These are phyloP conservation scores for Entonaema liquescens DNA, from an alignment of 495 filamentous ascomycete species.

Conservation along the genomic window DNA sequence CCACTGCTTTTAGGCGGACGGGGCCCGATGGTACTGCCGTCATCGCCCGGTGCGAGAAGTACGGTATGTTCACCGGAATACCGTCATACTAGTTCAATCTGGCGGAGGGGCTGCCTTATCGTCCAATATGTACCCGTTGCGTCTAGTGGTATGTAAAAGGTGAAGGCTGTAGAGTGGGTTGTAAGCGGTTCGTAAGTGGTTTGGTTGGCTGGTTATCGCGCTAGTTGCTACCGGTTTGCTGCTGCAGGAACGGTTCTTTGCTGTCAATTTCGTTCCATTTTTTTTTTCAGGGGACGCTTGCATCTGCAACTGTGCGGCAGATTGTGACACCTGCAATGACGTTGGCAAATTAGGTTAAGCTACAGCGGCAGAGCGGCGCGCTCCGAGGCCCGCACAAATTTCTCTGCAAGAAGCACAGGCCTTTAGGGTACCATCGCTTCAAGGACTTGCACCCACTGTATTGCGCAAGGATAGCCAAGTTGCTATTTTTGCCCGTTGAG, in stretches of 20 bases:
- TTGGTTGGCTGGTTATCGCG: constrained; percentile 26
- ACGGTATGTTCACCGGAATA: constrained; percentile 12
- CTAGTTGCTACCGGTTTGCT: constrained; percentile 25
- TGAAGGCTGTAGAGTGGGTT: neutral
- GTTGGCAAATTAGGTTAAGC: constrained; percentile 16
- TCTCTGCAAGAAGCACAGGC: constrained; percentile 13
- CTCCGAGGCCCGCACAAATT: constrained; percentile 8
- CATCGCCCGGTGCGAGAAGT: constrained; percentile 38
- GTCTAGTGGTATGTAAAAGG: neutral
- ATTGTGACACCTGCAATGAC: constrained; percentile 38
- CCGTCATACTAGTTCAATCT: constrained; percentile 16
- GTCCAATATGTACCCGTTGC: neutral
- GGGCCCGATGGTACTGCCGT: constrained; percentile 32
- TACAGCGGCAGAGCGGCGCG: constrained; percentile 13
- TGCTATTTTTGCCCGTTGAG: neutral
- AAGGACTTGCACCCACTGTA: constrained; percentile 17
- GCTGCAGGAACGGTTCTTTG: constrained; percentile 21
- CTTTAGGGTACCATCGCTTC: constrained; percentile 15
- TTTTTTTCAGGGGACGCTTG: constrained; percentile 14
- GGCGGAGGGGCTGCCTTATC: neutral
- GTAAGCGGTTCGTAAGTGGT: constrained; percentile 1
- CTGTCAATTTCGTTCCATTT: constrained; percentile 10
- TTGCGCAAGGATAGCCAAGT: constrained; percentile 31
- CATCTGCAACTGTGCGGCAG: constrained; percentile 30
- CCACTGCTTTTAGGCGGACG: constrained; percentile 35